phyloP scores from a whole-genome alignment of 306 rosid genomes.

The Vigna mungo region DNA sequence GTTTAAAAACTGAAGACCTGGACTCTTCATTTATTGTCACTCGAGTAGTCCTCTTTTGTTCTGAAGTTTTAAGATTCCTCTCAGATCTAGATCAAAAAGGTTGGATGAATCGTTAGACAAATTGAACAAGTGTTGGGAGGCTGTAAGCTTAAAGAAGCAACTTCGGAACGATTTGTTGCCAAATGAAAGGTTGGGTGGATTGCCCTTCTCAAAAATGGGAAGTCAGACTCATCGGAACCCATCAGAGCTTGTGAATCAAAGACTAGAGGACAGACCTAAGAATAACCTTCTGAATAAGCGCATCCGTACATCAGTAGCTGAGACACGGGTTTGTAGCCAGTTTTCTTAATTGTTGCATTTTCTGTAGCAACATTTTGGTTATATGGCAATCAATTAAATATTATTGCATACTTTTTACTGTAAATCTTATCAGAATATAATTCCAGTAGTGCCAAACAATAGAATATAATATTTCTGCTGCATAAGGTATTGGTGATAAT shows the following conservation, averaged over 20 bases:
- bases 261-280: slow-evolving; percentile 66
- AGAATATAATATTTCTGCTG: slow-evolving; percentile 24
- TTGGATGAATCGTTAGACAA: slow-evolving; percentile 73
- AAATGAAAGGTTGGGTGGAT: slow-evolving; percentile 67
- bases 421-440: slow-evolving; percentile 19
- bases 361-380: slow-evolving; percentile 26
- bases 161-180: slow-evolving; percentile 64
- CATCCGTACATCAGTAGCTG: slow-evolving; percentile 70
- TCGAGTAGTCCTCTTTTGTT: slow-evolving; percentile 34
- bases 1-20: slow-evolving; percentile 29
- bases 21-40: slow-evolving; percentile 37
- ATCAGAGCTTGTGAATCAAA: slow-evolving; percentile 64
- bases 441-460: slow-evolving; percentile 8
- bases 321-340: slow-evolving; percentile 64
- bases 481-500: slow-evolving; percentile 9
- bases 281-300: slow-evolving; percentile 68
- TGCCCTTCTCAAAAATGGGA: slow-evolving; percentile 66
- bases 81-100: slow-evolving; percentile 67
- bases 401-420: neutral
- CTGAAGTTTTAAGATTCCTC: slow-evolving; percentile 46
- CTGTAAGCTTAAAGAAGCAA: slow-evolving; percentile 69
- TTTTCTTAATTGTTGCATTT: slow-evolving; percentile 33
- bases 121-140: slow-evolving; percentile 72
- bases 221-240: slow-evolving; percentile 57
- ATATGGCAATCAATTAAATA: slow-evolving; percentile 29